phyloP scores from a whole-genome alignment of 306 rosid genomes.

The Prunus padus region DNA sequence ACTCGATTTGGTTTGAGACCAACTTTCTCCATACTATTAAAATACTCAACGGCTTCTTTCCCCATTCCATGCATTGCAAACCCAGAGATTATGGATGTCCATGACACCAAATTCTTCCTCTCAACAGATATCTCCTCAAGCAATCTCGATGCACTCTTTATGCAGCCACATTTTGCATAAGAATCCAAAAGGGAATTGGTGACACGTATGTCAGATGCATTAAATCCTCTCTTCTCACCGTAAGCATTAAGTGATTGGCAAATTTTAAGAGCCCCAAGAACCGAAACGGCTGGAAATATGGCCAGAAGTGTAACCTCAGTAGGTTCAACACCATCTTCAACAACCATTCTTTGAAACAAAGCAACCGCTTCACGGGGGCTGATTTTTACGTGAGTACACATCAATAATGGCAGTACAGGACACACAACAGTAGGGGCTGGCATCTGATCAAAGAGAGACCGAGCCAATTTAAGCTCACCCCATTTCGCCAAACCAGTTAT shows the following conservation, averaged over 20 bases:
- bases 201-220: constrained; percentile 48
- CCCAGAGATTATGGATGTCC: constrained; percentile 66
- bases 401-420: background rate
- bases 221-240: constrained; percentile 67
- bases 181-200: constrained; percentile 60
- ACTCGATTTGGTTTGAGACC: constrained; percentile 58
- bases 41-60: constrained; percentile 50
- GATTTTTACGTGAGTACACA: background rate
- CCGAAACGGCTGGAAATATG: constrained; percentile 55
- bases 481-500: constrained; percentile 54
- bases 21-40: constrained; percentile 53
- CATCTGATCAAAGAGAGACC: constrained; percentile 8
- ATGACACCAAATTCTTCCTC: constrained; percentile 60
- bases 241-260: constrained; percentile 62
- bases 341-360: background rate
- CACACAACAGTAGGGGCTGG: background rate
- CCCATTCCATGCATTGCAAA: constrained; percentile 70
- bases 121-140: constrained; percentile 47
- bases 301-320: constrained; percentile 60
- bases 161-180: constrained; percentile 78
- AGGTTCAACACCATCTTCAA: constrained; percentile 41
- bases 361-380: background rate
- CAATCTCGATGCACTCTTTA: constrained; percentile 44
- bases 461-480: constrained; percentile 56
- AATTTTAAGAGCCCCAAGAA: constrained; percentile 50